A percentile compares a stretch with the other conserved stretches of the same genome.
Conservation (phyloP, 2,329 filamentous ascomycete genomes). For the Colletotrichum agaves region DNA sequence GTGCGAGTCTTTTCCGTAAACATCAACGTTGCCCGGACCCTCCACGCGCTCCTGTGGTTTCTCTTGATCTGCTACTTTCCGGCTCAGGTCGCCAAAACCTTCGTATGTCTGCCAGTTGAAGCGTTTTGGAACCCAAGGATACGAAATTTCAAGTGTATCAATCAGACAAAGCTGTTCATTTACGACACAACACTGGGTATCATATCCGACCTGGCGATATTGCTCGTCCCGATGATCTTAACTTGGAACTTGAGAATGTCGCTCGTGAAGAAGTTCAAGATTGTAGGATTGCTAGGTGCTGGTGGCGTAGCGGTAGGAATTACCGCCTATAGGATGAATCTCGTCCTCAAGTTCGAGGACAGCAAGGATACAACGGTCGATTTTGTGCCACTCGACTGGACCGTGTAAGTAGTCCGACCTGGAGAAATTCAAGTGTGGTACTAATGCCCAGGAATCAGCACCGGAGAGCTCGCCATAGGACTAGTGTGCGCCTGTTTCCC, state of each 20-base stretch:
- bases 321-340: conserved; percentile 43
- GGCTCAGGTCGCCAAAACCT: conserved; percentile 42
- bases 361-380: conserved; percentile 41
- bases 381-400: conserved; percentile 39
- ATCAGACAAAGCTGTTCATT: conserved; percentile 47
- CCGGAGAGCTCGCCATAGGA: conserved; percentile 38
- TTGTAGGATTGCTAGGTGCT: conserved; percentile 45
- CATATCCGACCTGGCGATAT: conserved; percentile 48
- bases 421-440: neutral
- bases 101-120: conserved; percentile 41
- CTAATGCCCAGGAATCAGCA: conserved; percentile 1
- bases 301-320: conserved; percentile 45
- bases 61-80: conserved; percentile 44
- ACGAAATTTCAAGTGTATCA: conserved; percentile 42
- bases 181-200: conserved; percentile 46
- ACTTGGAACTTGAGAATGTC: conserved; percentile 45
- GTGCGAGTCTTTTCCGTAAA: conserved; percentile 46
- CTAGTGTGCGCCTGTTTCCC: conserved; percentile 39
- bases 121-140: conserved; percentile 41
- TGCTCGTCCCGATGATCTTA: conserved; percentile 47
- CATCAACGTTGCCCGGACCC: conserved; percentile 39
- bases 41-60: conserved; percentile 43
- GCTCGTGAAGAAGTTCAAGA: conserved; percentile 46
- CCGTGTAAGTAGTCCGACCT: conserved; percentile 24
- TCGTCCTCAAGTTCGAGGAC: conserved; percentile 39